phyloP scores from a whole-genome alignment of 805 yeast species.

The Yamadazyma olivae region DNA sequence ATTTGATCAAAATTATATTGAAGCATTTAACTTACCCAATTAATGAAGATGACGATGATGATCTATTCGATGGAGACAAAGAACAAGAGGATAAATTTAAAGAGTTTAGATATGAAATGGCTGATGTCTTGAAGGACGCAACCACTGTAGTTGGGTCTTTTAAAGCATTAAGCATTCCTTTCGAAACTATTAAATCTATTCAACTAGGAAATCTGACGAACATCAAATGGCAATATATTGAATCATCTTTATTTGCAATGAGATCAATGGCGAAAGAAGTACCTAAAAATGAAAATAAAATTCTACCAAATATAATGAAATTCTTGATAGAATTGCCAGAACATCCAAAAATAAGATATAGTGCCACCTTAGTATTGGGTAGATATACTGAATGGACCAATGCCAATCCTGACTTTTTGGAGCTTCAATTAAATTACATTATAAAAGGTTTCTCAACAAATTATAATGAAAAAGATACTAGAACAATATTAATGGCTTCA shows the following conservation, averaged over 20 bases:
- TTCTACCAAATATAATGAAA: conserved; percentile 76
- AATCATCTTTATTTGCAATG: conserved; percentile 85
- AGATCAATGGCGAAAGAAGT: conserved; percentile 95
- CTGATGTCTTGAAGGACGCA: conserved; percentile 95
- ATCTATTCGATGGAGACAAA: conserved; percentile 58
- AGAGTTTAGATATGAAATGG: conserved; percentile 94
- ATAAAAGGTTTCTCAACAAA: conserved; percentile 59
- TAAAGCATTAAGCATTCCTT: conserved; percentile 69
- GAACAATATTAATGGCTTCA: conserved; percentile 74
- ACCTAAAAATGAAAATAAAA: conserved; percentile 56
- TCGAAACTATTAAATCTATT: conserved; percentile 49
- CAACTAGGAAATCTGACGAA: conserved; percentile 17
- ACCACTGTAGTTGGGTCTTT: conserved; percentile 84
- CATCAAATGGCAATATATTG: conserved; percentile 75
- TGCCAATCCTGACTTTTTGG: conserved; percentile 76
- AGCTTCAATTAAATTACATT: conserved; percentile 80
- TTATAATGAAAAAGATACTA: conserved; percentile 13
- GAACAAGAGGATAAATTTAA: conserved; percentile 91
- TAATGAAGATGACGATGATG: conserved; percentile 8
- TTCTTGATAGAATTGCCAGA: conserved; percentile 70
- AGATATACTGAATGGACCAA: conserved; percentile 95
- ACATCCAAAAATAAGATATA: conserved; percentile 82
- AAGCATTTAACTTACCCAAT: conserved; percentile 74
- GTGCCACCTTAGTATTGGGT: conserved; percentile 92
- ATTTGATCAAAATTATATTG: conserved; percentile 59